These are phyloP conservation scores for Candida sp. DNA, from an alignment of 1,139 yeast species.

Conservation along the genomic window DNA sequence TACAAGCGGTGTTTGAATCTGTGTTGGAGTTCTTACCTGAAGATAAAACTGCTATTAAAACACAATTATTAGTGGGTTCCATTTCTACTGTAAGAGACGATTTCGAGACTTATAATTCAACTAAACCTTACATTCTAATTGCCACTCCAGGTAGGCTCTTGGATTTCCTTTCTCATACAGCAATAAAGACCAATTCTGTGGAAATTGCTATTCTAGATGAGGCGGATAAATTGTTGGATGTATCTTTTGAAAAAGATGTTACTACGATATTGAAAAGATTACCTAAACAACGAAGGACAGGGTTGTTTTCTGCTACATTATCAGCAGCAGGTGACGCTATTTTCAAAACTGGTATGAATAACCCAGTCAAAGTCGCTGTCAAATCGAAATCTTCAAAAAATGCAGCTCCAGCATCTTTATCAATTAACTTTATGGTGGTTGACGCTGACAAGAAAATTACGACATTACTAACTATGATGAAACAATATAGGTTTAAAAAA, in stretches of 20 bases:
- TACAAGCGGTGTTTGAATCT: slow-evolving; percentile 59
- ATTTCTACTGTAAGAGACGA: slow-evolving; percentile 71
- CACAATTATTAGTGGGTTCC: slow-evolving; percentile 85
- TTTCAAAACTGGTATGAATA: slow-evolving; percentile 79
- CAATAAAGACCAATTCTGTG: slow-evolving; percentile 54
- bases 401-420: slow-evolving; percentile 59
- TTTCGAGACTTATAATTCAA: slow-evolving; percentile 49
- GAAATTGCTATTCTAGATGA: slow-evolving; percentile 86
- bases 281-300: slow-evolving; percentile 92
- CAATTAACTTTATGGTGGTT: slow-evolving; percentile 58
- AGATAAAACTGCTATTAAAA: slow-evolving; percentile 36
- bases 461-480: slow-evolving; percentile 51
- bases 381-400: slow-evolving; percentile 41
- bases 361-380: slow-evolving; percentile 84
- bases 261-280: slow-evolving; percentile 60
- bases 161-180: slow-evolving; percentile 59
- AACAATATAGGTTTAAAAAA: slow-evolving; percentile 59
- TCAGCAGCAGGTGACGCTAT: slow-evolving; percentile 71
- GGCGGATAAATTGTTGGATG: slow-evolving; percentile 85
- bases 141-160: slow-evolving; percentile 93
- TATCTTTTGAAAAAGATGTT: slow-evolving; percentile 71
- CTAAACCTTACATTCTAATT: slow-evolving; percentile 69
- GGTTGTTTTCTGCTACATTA: slow-evolving; percentile 89
- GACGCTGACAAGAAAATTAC: slow-evolving; percentile 62
- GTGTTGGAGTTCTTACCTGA: slow-evolving; percentile 62